A percentile compares a stretch with the other conserved stretches of the same genome.
These are phyloP conservation scores for Penicillium sp. DNA, from an alignment of 2,329 filamentous ascomycete species.

Conservation along the genomic window DNA sequence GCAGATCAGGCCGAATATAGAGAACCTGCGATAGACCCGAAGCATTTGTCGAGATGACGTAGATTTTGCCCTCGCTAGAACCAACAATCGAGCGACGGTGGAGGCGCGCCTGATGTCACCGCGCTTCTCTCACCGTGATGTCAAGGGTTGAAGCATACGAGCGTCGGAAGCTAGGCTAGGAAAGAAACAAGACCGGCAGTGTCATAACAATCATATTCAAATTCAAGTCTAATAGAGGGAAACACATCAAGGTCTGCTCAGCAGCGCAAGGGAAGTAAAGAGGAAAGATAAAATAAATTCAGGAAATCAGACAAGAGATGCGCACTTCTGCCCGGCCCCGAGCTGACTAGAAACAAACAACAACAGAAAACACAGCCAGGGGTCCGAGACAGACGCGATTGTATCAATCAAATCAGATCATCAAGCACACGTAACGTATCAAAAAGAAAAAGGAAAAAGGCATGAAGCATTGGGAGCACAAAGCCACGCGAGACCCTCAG, in stretches of 20 bases:
- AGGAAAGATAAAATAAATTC: slow-evolving; percentile 13
- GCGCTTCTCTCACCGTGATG: not conserved
- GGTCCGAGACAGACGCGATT: slow-evolving; percentile 46
- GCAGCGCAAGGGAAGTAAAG: slow-evolving; percentile 16
- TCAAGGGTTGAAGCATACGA: not conserved
- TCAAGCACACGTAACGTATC: slow-evolving; percentile 14
- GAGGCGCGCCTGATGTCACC: not conserved
- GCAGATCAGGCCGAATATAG: not conserved
- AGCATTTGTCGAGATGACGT: not conserved
- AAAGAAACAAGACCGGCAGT: not conserved
- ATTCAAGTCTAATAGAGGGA: slow-evolving; percentile 18
- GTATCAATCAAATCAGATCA: slow-evolving; percentile 46
- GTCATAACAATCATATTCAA: slow-evolving; percentile 24
- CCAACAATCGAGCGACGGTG: not conserved
- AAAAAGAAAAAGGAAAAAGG: not conserved
- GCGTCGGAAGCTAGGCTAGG: not conserved
- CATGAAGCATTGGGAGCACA: slow-evolving; percentile 9
- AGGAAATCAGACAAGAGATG: slow-evolving; percentile 35
- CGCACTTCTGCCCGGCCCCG: slow-evolving; percentile 47
- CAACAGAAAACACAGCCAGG: slow-evolving; percentile 26
- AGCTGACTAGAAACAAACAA: slow-evolving; percentile 27
- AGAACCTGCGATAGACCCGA: not conserved
- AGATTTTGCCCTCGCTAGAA: not conserved
- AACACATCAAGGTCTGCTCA: slow-evolving; percentile 20
- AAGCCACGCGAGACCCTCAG: slow-evolving; percentile 16